Base-by-base conservation (phyloP, 2,329 filamentous ascomycete genomes). In the Phialophora macrospora region DNA sequence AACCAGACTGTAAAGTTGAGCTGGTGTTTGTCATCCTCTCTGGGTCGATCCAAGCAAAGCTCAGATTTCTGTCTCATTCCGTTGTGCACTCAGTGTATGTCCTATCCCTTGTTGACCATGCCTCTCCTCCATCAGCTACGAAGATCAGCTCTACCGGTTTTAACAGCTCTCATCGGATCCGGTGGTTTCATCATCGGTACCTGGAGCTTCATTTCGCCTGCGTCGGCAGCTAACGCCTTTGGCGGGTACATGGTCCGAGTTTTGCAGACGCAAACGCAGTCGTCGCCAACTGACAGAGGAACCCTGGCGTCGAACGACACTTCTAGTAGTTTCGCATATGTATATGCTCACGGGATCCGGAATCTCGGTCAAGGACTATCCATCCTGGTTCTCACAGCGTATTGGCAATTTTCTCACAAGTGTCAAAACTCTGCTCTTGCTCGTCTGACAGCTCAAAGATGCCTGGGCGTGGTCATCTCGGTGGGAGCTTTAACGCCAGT, bases 381-480 rank as follows among this genome's bases (percentile, higher is more conserved):
- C 1, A 62, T 71, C 41, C 52, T 71, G 11, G 20, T 34, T 46
- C 58, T 69, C 44, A 67, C 63, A 14, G 48, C 41, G 7, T 66
- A 69, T 51, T 71, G 69, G 69, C 62, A 65, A 32, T 62, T 65
- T 58, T 44, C 61, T 26, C 34, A 17, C 22, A 28, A 28, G 28
- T 41, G 61, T 22, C 44, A 26, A n/a, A 60, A 14, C 24, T 54
- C 57, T 14, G 38, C 46, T 32, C 32, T 20, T 3, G 65, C 56
- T 1, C 55, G 60, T 12, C 12, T 46, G 4, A 57, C 63, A 4
- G 63, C 57, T 14, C 67, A 70, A 34, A 46, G 48, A 30, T 64
- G 55, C 38, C 60, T 71, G 24, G 69, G 69, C 4, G 65, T 71
- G 34, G 67, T 71, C 54, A 64, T 70, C 32, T 49, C 61, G 8